Conservation (phyloP, 129 eudicot genomes). For the Escallonia rubra region DNA sequence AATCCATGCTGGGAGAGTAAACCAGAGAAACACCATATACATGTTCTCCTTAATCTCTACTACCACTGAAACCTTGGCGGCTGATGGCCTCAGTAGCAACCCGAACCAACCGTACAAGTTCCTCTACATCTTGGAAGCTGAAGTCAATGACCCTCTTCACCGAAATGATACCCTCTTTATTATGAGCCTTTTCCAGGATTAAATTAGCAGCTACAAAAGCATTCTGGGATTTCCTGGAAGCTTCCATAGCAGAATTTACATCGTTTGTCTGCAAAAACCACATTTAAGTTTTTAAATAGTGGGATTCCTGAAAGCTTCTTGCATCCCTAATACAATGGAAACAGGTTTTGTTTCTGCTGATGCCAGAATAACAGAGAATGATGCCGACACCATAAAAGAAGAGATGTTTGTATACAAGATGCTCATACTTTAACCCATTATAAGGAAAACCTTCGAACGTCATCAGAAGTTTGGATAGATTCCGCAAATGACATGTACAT, state of each 20-base stretch:
- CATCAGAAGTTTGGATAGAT: too few relatives aligned
- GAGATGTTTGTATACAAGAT: too few relatives aligned
- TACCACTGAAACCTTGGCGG: slow-evolving; percentile 41
- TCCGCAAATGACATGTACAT: too few relatives aligned
- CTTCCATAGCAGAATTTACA: slow-evolving; percentile 83
- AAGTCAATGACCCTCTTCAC: slow-evolving; percentile 72
- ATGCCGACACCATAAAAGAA: too few relatives aligned
- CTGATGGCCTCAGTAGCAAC: slow-evolving; percentile 59
- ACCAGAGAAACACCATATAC: slow-evolving; percentile 36
- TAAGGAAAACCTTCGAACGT: too few relatives aligned
- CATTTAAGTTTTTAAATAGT: background rate
- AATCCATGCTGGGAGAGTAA: slow-evolving; percentile 6
- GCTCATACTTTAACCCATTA: too few relatives aligned
- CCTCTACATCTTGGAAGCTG: slow-evolving; percentile 82
- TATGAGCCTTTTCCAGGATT: slow-evolving; percentile 40
- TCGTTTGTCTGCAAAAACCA: slow-evolving; percentile 58
- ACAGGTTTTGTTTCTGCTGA: background rate
- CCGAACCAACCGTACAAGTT: slow-evolving; percentile 54
- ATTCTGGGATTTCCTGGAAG: slow-evolving; percentile 50
- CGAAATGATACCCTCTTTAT: slow-evolving; percentile 47
- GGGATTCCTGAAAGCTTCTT: background rate
- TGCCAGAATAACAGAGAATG: background rate
- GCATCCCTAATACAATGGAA: background rate
- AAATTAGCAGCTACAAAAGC: slow-evolving; percentile 52
- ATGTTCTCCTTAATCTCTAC: slow-evolving; percentile 33